Conservation (phyloP, 305 asterid genomes). For the Solanum chacoense region DNA sequence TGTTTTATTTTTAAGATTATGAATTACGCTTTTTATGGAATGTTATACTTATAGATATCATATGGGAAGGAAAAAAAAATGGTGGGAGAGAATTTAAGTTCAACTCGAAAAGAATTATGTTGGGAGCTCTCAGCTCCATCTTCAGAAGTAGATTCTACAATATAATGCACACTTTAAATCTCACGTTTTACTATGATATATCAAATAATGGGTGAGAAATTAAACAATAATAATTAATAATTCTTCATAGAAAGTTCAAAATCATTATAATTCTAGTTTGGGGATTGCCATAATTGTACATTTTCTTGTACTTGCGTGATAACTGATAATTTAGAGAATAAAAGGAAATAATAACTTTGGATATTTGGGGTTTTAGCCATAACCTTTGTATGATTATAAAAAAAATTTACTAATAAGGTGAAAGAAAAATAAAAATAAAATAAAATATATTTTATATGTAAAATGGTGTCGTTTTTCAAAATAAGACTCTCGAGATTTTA, state of each 20-base stretch:
- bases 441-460: neutral
- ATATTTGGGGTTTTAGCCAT: neutral
- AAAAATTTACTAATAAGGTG: neutral
- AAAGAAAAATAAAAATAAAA: neutral
- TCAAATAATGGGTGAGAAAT: neutral
- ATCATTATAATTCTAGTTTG: neutral
- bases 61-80: neutral
- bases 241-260: neutral
- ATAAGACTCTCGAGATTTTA: too few relatives aligned
- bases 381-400: neutral
- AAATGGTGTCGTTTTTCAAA: neutral
- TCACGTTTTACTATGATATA: neutral
- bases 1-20: neutral
- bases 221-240: too few relatives aligned
- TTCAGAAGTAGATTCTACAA: neutral
- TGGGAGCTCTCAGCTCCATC: neutral
- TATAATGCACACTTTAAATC: neutral
- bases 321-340: neutral
- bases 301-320: neutral
- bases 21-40: neutral
- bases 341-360: neutral
- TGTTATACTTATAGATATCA: neutral
- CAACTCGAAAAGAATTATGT: neutral
- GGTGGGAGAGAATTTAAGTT: neutral
- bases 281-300: neutral